Evolutionary conservation across 495 filamentous ascomycete genomes (phyloP).

Genomic region (Apiosordaria backusii): DNA sequence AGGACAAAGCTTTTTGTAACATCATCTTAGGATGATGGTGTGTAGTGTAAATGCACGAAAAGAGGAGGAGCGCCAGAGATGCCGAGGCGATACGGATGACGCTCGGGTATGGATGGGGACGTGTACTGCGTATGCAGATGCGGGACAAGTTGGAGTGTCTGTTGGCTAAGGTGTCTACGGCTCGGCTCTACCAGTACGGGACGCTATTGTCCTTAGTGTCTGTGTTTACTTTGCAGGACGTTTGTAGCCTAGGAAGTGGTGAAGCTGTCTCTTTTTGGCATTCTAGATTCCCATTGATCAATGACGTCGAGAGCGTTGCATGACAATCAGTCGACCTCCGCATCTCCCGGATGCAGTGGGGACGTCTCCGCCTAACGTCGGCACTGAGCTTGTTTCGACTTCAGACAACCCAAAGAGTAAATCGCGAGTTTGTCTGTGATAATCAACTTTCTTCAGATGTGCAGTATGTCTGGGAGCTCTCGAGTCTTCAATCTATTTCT

Average conservation of each 20-base stretch:
- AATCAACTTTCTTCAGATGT: too few relatives aligned
- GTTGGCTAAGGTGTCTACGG: constrained; percentile 5
- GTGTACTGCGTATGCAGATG: constrained; percentile 6
- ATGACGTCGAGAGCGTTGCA: constrained; percentile 3
- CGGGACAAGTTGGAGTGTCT: background rate
- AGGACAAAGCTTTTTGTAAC: constrained; percentile 37
- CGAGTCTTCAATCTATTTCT: too few relatives aligned
- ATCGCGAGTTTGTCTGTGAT: background rate
- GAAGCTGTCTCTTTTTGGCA: constrained; percentile 9
- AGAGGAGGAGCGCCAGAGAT: background rate
- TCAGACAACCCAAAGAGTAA: background rate
- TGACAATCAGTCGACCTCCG: constrained; percentile 14
- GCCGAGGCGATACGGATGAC: constrained; percentile 2
- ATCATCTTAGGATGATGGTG: constrained; percentile 19
- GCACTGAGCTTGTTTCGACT: constrained; percentile 3
- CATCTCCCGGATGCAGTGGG: background rate
- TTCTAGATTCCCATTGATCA: background rate
- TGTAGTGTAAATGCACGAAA: constrained; percentile 3
- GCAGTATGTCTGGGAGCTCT: too few relatives aligned
- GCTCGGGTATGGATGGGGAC: background rate
- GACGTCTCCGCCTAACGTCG: constrained; percentile 14
- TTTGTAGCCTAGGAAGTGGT: too few relatives aligned
- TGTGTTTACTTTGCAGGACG: too few relatives aligned
- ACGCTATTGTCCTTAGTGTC: constrained; percentile 1
- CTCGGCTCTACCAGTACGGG: background rate